Evolutionary conservation across 495 filamentous ascomycete species (phyloP).

Genomic region (Xylaria sp.): DNA sequence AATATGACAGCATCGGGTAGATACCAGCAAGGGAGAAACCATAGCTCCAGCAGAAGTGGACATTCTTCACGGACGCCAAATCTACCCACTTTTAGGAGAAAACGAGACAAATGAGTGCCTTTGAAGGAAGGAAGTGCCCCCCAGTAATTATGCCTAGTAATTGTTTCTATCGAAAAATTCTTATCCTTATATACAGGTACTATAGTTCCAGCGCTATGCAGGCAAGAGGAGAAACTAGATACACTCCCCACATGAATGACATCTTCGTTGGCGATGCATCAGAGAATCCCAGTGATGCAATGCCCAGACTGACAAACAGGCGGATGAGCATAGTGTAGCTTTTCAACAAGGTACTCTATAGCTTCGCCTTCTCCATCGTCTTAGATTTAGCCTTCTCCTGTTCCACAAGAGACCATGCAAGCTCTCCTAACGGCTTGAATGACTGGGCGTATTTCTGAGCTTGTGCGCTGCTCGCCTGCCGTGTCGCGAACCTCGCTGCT

Average conservation of each 20-base stretch:
- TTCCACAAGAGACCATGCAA: constrained; percentile 71
- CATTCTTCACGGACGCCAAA: not conserved
- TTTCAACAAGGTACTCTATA: not conserved
- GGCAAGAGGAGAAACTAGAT: not conserved
- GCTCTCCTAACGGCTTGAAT: constrained; percentile 71
- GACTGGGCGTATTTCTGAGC: constrained; percentile 73
- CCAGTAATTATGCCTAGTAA: not conserved
- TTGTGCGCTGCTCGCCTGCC: constrained; percentile 89
- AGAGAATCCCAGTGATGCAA: not conserved
- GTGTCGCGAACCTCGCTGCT: constrained; percentile 78
- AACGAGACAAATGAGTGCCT: not conserved
- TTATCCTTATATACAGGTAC: not conserved
- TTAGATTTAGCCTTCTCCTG: constrained; percentile 32
- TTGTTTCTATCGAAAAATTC: not conserved
- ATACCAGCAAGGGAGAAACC: not conserved
- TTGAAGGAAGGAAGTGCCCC: not conserved
- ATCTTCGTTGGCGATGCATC: not conserved
- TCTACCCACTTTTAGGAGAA: not conserved
- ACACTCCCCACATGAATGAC: not conserved
- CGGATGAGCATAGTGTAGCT: not conserved
- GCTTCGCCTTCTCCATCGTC: constrained; percentile 19
- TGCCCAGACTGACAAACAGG: not conserved
- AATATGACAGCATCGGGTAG: not conserved
- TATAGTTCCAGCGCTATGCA: not conserved
- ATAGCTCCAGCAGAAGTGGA: not conserved